A percentile compares a stretch with the other conserved stretches of the same genome.
Evolutionary conservation across 2,329 filamentous ascomycete species (phyloP).

Genomic region (Cryphonectria parasitica): DNA sequence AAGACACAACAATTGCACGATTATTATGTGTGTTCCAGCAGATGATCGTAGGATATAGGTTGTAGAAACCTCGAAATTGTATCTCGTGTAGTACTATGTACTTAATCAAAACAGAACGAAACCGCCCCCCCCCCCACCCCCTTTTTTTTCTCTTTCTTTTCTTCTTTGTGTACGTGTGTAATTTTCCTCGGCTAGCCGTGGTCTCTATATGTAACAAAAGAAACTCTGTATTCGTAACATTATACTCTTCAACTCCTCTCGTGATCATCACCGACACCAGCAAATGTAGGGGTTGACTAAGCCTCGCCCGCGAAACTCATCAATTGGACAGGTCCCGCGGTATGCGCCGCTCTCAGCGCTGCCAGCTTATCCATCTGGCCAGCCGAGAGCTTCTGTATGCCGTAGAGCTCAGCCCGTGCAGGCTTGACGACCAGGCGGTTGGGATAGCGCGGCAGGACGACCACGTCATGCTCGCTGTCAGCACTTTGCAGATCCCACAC

Average conservation of each 20-base stretch:
- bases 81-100: background rate
- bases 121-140: too few relatives aligned
- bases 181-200: background rate
- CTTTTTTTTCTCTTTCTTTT: background rate
- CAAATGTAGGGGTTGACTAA: background rate
- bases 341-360: background rate
- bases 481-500: conserved; percentile 30
- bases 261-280: background rate
- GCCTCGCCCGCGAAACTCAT: background rate
- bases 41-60: background rate
- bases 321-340: background rate
- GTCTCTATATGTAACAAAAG: background rate
- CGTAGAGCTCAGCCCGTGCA: background rate
- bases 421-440: conserved; percentile 3
- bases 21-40: background rate
- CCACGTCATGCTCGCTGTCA: background rate
- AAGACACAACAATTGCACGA: background rate
- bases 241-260: background rate
- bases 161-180: background rate
- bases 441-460: background rate
- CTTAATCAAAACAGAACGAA: too few relatives aligned
- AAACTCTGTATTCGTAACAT: background rate
- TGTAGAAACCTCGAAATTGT: background rate
- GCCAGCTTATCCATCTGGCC: background rate
- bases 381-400: background rate